phyloP scores from a whole-genome alignment of 345 rosid species.

The Populus euphratica region DNA sequence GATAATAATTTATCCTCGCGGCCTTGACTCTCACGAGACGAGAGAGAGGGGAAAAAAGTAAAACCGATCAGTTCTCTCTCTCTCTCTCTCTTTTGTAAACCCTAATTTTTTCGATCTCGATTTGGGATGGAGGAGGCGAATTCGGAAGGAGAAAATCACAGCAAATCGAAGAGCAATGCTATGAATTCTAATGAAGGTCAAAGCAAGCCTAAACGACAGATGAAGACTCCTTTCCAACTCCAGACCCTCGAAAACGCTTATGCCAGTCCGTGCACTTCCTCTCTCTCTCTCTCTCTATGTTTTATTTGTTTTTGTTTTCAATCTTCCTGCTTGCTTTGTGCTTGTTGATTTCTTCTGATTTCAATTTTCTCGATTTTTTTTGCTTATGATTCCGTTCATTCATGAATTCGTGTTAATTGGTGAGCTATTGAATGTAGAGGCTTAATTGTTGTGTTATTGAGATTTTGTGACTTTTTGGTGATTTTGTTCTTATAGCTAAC shows the following conservation, averaged over 20 bases:
- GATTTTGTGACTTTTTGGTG: not conserved
- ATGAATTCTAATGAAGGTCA: slow-evolving; percentile 42
- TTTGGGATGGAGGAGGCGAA: slow-evolving; percentile 63
- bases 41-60: not conserved
- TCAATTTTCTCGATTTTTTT: not conserved
- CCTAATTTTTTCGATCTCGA: slow-evolving; percentile 11
- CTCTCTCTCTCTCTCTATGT: not conserved
- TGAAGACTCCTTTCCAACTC: slow-evolving; percentile 97
- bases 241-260: slow-evolving; percentile 82
- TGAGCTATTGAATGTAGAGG: not conserved
- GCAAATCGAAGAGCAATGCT: slow-evolving; percentile 10
- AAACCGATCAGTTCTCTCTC: not conserved
- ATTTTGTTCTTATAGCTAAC: not conserved
- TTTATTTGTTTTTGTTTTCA: slow-evolving; percentile 1
- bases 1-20: slow-evolving; percentile 11
- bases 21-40: slow-evolving; percentile 37
- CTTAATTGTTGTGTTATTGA: not conserved
- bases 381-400: not conserved
- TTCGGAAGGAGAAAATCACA: slow-evolving; percentile 55
- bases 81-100: not conserved
- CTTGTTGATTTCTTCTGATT: not conserved
- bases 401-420: not conserved
- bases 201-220: slow-evolving; percentile 88
- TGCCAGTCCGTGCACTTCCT: slow-evolving; percentile 38
- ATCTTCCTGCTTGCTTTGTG: not conserved